Conservation (phyloP, 192 early-diverging fungal species). For the Thamnidium elegans region DNA sequence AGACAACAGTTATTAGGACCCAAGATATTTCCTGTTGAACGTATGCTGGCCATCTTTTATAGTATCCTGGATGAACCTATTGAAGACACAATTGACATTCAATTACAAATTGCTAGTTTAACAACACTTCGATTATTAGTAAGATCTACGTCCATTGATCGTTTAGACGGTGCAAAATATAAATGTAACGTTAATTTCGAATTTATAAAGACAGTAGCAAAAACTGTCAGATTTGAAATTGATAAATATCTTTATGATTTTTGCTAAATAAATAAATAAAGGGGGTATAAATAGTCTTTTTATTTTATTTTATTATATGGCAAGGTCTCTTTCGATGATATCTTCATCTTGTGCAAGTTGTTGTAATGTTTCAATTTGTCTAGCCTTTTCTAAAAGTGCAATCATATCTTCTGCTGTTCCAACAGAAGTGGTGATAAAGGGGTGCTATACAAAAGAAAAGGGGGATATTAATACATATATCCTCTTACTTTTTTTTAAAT, state of each 20-base stretch:
- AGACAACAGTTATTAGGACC: conserved; percentile 90
- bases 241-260: conserved; percentile 77
- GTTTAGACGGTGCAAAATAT: conserved; percentile 80
- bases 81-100: conserved; percentile 75
- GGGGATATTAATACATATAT: neutral
- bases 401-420: conserved; percentile 55
- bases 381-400: conserved; percentile 32
- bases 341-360: conserved; percentile 16
- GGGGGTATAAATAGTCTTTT: too few species aligned
- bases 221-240: conserved; percentile 82
- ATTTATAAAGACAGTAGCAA: conserved; percentile 66
- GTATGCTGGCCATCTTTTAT: conserved; percentile 97
- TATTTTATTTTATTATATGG: neutral
- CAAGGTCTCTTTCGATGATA: neutral
- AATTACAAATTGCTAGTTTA: conserved; percentile 77
- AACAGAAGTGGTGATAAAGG: conserved; percentile 59
- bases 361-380: conserved; percentile 17
- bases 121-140: conserved; percentile 74
- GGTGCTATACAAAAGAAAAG: conserved; percentile 28
- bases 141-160: conserved; percentile 65
- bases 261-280: neutral
- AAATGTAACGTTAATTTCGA: conserved; percentile 89
- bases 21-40: conserved; percentile 89
- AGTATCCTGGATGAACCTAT: conserved; percentile 72
- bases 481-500: neutral